These are phyloP conservation scores for Euphrasia confusa DNA, from an alignment of 257 asterid species.

Conservation along the genomic window DNA sequence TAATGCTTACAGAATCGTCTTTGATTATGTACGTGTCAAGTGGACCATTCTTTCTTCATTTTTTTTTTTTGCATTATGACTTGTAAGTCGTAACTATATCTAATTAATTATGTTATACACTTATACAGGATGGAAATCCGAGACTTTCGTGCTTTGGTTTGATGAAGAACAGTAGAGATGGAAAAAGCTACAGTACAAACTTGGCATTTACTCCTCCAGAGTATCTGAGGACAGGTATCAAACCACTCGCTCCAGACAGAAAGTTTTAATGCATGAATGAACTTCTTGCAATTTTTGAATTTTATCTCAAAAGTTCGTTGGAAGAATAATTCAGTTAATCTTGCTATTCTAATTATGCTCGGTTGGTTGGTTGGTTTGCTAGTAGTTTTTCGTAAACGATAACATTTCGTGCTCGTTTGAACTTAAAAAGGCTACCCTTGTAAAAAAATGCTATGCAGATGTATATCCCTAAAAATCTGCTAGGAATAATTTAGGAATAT, in stretches of 20 bases:
- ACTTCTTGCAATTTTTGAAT: background rate
- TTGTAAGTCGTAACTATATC: background rate
- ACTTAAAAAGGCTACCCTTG: no score
- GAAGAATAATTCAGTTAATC: background rate
- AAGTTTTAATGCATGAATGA: background rate
- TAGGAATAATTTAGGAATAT: no score
- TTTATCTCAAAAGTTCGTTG: background rate
- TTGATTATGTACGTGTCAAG: constrained; percentile 67
- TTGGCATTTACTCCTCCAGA: constrained; percentile 67
- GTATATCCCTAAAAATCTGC: no score
- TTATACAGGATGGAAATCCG: constrained; percentile 52
- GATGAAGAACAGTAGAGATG: constrained; percentile 61
- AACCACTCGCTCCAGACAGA: constrained; percentile 12
- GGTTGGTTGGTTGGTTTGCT: no score
- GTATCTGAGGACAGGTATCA: constrained; percentile 51
- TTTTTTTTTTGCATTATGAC: background rate
- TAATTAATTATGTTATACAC: constrained; percentile 29
- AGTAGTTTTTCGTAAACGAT: no score
- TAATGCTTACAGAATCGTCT: constrained; percentile 86
- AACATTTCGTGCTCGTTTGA: no score
- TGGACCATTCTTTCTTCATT: background rate
- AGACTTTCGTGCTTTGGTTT: constrained; percentile 55
- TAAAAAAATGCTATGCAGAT: no score
- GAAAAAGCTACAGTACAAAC: constrained; percentile 67
- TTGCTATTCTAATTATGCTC: background rate